phyloP scores from a whole-genome alignment of 73 alveolate species.

The Paramecium primaurelia region DNA sequence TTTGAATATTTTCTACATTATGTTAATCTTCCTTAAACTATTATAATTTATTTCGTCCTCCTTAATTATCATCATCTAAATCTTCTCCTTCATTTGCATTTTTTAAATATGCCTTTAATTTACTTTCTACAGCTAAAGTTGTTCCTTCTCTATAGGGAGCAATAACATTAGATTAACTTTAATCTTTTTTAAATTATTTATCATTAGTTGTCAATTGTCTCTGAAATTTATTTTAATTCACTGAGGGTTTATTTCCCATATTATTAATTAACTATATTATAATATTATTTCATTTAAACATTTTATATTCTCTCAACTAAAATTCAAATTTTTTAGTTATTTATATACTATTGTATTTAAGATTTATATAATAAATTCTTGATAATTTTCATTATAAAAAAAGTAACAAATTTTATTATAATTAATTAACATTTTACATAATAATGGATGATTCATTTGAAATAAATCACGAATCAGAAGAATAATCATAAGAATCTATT shows the following conservation, averaged over 20 bases:
- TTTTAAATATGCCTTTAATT: conserved; percentile 12
- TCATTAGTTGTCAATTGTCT: neutral
- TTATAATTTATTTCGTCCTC: conserved; percentile 31
- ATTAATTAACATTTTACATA: neutral
- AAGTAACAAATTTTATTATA: neutral
- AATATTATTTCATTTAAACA: neutral
- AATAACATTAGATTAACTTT: neutral
- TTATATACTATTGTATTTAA: neutral
- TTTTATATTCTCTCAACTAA: neutral
- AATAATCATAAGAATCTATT: neutral
- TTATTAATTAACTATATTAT: neutral
- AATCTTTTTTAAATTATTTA: neutral
- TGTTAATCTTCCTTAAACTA: conserved; percentile 29
- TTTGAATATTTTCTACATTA: conserved; percentile 42
- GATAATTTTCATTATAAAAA: neutral
- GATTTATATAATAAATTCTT: neutral
- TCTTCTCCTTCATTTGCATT: conserved; percentile 36
- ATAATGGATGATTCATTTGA: conserved; percentile 3
- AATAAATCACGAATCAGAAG: neutral
- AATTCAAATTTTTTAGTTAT: neutral
- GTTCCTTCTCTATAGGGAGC: conserved; percentile 56
- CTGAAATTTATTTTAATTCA: neutral
- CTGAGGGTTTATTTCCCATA: neutral
- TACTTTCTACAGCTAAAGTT: conserved; percentile 29
- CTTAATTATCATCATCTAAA: neutral